Evolutionary conservation across 2,329 filamentous ascomycete species (phyloP).

Genomic region (Aspergillus fischeri): DNA sequence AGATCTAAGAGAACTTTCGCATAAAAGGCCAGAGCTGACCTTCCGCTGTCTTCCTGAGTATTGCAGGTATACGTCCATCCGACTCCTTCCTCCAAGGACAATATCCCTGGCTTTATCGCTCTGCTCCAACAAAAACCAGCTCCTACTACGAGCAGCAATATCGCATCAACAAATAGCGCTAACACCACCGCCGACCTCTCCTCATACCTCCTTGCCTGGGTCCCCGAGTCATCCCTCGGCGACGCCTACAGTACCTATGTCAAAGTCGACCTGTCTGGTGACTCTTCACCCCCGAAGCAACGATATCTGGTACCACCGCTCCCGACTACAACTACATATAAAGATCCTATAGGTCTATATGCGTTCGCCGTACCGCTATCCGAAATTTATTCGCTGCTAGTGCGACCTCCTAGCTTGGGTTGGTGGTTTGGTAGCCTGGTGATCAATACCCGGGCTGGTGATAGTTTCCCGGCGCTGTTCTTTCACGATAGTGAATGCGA

Average conservation of each 20-base stretch:
- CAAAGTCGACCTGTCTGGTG: slow-evolving; percentile 86
- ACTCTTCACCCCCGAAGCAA: slow-evolving; percentile 74
- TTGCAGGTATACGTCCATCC: slow-evolving; percentile 89
- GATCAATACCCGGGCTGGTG: slow-evolving; percentile 84
- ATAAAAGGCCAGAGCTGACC: slow-evolving; percentile 1
- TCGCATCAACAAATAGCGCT: slow-evolving; percentile 42
- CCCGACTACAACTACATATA: slow-evolving; percentile 75
- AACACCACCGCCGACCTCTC: slow-evolving; percentile 50
- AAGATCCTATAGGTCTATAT: slow-evolving; percentile 69
- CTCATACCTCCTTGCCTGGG: slow-evolving; percentile 84
- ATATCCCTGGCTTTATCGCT: slow-evolving; percentile 89
- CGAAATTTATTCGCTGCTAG: slow-evolving; percentile 83
- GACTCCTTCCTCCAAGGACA: slow-evolving; percentile 88
- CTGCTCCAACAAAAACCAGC: slow-evolving; percentile 79
- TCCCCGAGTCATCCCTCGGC: slow-evolving; percentile 83
- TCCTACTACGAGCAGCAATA: slow-evolving; percentile 25
- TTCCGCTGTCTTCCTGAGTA: slow-evolving; percentile 1
- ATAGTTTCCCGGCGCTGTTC: slow-evolving; percentile 92
- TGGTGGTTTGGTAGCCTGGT: slow-evolving; percentile 99
- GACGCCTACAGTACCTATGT: slow-evolving; percentile 86
- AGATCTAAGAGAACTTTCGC: background rate
- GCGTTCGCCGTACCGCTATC: slow-evolving; percentile 87
- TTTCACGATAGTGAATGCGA: slow-evolving; percentile 98
- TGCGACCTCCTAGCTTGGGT: slow-evolving; percentile 86
- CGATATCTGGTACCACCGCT: slow-evolving; percentile 88